phyloP scores from a whole-genome alignment of 192 early-diverging fungal genomes.

The Mortierella hygrophila region DNA sequence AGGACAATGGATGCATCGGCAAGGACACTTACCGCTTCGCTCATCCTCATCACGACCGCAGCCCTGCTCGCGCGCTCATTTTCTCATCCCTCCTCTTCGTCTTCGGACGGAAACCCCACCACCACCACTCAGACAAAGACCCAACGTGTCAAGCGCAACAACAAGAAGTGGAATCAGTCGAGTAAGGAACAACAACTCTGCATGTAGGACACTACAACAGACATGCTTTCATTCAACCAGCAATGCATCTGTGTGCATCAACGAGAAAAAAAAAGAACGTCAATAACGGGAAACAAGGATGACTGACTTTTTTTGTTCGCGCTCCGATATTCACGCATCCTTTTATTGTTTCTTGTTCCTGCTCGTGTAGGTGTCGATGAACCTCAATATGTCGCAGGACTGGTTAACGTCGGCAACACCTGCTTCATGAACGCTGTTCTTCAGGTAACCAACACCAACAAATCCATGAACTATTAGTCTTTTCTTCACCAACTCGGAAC shows the following conservation, averaged over 20 bases:
- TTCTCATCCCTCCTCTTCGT: background rate
- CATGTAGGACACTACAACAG: background rate
- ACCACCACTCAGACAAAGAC: no score
- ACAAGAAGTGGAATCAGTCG: background rate
- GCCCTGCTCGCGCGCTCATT: slow-evolving; percentile 11
- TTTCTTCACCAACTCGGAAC: background rate
- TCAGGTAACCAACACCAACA: slow-evolving; percentile 61
- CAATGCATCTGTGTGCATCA: background rate
- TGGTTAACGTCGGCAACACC: slow-evolving; percentile 88
- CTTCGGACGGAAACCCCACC: background rate
- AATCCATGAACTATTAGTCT: background rate
- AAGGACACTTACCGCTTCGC: slow-evolving; percentile 24
- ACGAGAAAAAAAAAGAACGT: background rate
- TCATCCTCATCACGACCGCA: slow-evolving; percentile 21
- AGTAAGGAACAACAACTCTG: no score
- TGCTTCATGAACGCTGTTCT: slow-evolving; percentile 91
- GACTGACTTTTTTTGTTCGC: background rate
- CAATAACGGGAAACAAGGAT: background rate
- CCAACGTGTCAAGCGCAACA: background rate
- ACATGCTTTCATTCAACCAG: background rate
- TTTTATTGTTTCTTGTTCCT: background rate
- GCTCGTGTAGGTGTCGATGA: background rate
- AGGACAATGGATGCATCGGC: slow-evolving; percentile 25
- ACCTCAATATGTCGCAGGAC: slow-evolving; percentile 61
- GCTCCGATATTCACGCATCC: background rate